Base-by-base conservation (phyloP, 805 yeast genomes). In the Hemisphaericaspora nanyangensis region DNA sequence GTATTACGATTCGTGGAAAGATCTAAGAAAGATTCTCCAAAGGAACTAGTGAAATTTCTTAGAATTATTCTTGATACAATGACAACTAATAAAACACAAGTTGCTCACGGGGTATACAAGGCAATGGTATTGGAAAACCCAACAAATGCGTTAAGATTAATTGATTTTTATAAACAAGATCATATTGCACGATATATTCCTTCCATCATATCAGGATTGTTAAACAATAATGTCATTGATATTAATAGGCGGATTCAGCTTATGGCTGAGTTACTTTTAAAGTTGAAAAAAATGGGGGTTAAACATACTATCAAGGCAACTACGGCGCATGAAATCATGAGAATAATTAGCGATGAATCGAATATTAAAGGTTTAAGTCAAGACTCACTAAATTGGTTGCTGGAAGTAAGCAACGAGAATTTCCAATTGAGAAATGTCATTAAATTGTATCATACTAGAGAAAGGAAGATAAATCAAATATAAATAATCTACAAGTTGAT, bases 81-180 rank as follows among this genome's bases (percentile, higher is more conserved):
- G 28, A 27, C 11, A 16, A 20, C 34, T 15, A 32, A 24, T 20
- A 19, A 11, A 1, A 16, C 27, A 4, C 11, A 15, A 20, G 28
- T 35, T 7, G 25, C 24, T 8, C 11, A 26, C 19, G 35, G 41
- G 43, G 19, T 62, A n/a, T 55, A 51, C 34, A 51, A 54, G 40
- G 34, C 47, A 24, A 48, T 63, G 46, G 59, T 62, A n/a, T 40
- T 44, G 20, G 52, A 50, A 4, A 55, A 58, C 34, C 68, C 69
- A 1, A 18, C 17, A n/a, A 46, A 47, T 13, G 45, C 65, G 2
- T 13, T 62, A 19, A 48, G 48, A 31, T 43, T 65, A 15, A 49
- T 64, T n/a, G 39, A 48, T 1, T 44, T 42, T 19, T 55, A 55
- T 46, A 37, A 47, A 27, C 32, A 50, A 6, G 49, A 46, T 12